Evolutionary conservation across 2,329 filamentous ascomycete genomes (phyloP), one percentile per base, ranked within the genome.

Genomic region (Claviceps pusilla): DNA sequence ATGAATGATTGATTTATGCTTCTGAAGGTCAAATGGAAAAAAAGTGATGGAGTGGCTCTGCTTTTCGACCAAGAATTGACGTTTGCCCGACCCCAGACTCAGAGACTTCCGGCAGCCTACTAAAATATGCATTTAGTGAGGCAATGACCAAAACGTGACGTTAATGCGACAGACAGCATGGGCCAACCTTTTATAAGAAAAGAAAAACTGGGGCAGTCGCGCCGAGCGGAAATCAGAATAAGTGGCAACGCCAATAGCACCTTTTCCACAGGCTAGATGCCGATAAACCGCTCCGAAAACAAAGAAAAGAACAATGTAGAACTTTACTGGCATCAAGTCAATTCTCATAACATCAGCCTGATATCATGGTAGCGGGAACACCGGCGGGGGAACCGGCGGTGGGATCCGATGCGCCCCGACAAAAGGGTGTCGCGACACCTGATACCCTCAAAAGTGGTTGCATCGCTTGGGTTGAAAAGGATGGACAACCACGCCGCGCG

Each of bases 401-500:
- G 12, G 80, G 80, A 48, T 76, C 78, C 16, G 75, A 79, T 58
- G 75, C 73, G 41, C 77, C 78, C 2, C 73, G 76, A 48, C 73
- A 91, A 68, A 94, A 84, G 66, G 86, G 89, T 54, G 84, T 83
- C 65, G 89, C 90, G 61, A 96, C 89, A 41, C 74, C 93, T 58
- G 85, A 89, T 62, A 91, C 89, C 35, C 76, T 97, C 61, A 73
- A 73, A 52, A 71, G 76, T 10, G 79, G 79, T 48, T 82, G 78
- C 66, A 82, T 82, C 55, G 78, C 78, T 28, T 76, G 77, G 73
- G 79, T 82, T 47, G 70, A 73, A 55, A 82, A 82, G 58, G 89
- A 95, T 68, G 89, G 89, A 57, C 83, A 90, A 64, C 79, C 86
- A 57, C 84, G 93, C 62, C 89, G 93, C 72, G 93, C 93, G 62